phyloP scores from a whole-genome alignment of 2,329 filamentous ascomycete species.

The Pseudopyrenochaeta lycopersici region DNA sequence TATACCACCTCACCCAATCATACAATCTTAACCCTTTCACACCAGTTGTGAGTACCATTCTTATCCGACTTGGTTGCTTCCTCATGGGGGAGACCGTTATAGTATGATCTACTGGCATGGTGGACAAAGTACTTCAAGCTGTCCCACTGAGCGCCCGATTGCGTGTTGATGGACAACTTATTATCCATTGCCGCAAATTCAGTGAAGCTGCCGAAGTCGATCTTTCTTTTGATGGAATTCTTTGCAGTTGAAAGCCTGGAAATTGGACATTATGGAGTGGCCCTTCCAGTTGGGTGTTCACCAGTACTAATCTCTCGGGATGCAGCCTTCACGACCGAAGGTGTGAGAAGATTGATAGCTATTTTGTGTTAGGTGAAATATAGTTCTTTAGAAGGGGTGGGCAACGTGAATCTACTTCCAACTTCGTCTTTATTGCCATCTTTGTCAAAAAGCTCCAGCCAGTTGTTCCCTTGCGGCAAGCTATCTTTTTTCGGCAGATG shows the following conservation, averaged over 20 bases:
- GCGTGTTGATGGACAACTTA: conserved; percentile 44
- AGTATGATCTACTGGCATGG: conserved; percentile 37
- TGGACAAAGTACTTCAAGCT: conserved; percentile 48
- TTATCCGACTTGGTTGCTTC: conserved; percentile 28
- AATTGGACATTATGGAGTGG: conserved; percentile 65
- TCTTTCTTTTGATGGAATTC: conserved; percentile 61
- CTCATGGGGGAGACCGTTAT: conserved; percentile 43
- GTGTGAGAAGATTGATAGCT: conserved; percentile 57
- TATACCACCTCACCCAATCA: conserved; percentile 45
- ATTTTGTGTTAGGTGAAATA: conserved; percentile 26
- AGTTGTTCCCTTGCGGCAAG: conserved; percentile 45
- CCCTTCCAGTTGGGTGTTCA: conserved; percentile 62
- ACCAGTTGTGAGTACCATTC: conserved; percentile 49
- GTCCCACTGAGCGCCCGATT: conserved; percentile 48
- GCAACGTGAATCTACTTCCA: conserved; percentile 52
- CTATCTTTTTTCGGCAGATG: conserved; percentile 41
- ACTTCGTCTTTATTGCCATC: conserved; percentile 59
- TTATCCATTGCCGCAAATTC: conserved; percentile 41
- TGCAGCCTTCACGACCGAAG: conserved; percentile 61
- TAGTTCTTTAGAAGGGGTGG: background rate
- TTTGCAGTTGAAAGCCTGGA: conserved; percentile 62
- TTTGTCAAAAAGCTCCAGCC: conserved; percentile 47
- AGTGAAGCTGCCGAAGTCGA: conserved; percentile 52
- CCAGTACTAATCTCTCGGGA: conserved; percentile 62
- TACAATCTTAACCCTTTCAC: conserved; percentile 48